Conservation (phyloP, 2,329 filamentous ascomycete species). For the Aspergillus ruber region DNA sequence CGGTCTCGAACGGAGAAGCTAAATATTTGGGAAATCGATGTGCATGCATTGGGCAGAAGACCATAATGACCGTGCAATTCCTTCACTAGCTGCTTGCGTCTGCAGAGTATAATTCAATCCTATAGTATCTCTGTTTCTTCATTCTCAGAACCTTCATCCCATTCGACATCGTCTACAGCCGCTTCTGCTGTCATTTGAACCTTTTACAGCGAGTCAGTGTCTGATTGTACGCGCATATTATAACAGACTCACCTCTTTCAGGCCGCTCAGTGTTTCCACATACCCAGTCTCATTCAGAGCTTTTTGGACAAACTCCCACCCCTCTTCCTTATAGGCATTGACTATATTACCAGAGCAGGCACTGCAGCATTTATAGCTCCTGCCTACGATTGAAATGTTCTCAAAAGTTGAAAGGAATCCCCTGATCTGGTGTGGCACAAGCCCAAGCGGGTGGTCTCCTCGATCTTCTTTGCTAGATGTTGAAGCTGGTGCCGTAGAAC, state of each 20-base stretch:
- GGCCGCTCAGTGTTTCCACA: slow-evolving; percentile 57
- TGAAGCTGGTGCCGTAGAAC: slow-evolving; percentile 36
- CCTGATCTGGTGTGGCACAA: slow-evolving; percentile 58
- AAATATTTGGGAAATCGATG: slow-evolving; percentile 35
- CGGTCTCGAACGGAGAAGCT: slow-evolving; percentile 61
- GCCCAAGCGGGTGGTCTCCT: slow-evolving; percentile 42
- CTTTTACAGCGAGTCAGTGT: slow-evolving; percentile 23
- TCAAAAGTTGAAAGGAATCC: slow-evolving; percentile 57
- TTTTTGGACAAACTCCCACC: slow-evolving; percentile 55
- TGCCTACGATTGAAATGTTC: slow-evolving; percentile 51
- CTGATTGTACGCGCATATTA: neutral
- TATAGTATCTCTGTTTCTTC: slow-evolving; percentile 28
- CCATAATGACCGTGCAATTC: neutral
- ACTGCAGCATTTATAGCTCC: slow-evolving; percentile 56
- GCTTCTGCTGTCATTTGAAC: slow-evolving; percentile 43
- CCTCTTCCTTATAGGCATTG: slow-evolving; percentile 46
- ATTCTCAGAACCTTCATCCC: slow-evolving; percentile 37
- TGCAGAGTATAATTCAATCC: neutral
- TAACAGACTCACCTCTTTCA: slow-evolving; percentile 46
- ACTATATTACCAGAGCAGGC: slow-evolving; percentile 55
- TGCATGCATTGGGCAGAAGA: neutral
- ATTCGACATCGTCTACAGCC: slow-evolving; percentile 39
- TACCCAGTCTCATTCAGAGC: slow-evolving; percentile 57
- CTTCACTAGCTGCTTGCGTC: neutral
- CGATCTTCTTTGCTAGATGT: slow-evolving; percentile 24